Conservation (phyloP, 1,139 yeast genomes). For the Geotrichum carabidarum region DNA sequence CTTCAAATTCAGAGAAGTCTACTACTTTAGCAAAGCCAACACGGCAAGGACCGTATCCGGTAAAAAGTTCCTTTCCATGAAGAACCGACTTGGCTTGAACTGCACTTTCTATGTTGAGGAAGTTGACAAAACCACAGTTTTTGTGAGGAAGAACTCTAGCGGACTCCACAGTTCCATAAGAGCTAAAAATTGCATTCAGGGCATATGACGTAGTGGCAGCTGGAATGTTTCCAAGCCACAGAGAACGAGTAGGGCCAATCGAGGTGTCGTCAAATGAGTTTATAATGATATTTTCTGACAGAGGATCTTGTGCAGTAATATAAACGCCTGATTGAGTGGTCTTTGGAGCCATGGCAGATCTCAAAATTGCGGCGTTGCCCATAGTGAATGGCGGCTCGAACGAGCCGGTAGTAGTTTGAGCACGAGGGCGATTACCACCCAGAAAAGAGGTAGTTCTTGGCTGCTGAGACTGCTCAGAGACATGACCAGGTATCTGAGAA, state of each 20-base stretch:
- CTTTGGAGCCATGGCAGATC: slow-evolving; percentile 1
- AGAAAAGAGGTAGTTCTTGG: slow-evolving; percentile 14
- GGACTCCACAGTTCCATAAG: slow-evolving; percentile 52
- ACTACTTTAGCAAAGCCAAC: slow-evolving; percentile 41
- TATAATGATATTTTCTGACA: slow-evolving; percentile 19
- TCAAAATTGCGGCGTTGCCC: slow-evolving; percentile 14
- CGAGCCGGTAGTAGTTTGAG: slow-evolving; percentile 27
- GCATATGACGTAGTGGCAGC: slow-evolving; percentile 44
- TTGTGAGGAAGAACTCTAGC: slow-evolving; percentile 55
- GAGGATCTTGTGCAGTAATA: slow-evolving; percentile 13
- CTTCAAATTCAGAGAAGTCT: slow-evolving; percentile 14
- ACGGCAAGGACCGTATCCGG: slow-evolving; percentile 50
- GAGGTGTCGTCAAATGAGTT: slow-evolving; percentile 56
- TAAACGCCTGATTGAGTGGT: slow-evolving; percentile 11
- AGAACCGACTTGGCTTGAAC: slow-evolving; percentile 69
- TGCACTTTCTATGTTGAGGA: slow-evolving; percentile 65
- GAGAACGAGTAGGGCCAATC: slow-evolving; percentile 70
- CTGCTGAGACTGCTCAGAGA: slow-evolving; percentile 8
- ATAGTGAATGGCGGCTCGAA: slow-evolving; percentile 21
- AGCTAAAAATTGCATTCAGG: slow-evolving; percentile 44
- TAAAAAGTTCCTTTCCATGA: slow-evolving; percentile 75
- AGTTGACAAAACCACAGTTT: slow-evolving; percentile 67
- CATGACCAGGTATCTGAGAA: slow-evolving; percentile 16
- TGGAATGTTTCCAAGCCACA: slow-evolving; percentile 76
- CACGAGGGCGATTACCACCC: slow-evolving; percentile 24